phyloP scores from a whole-genome alignment of 2,329 filamentous ascomycete genomes.

The Allantophomopsis cytisporea region DNA sequence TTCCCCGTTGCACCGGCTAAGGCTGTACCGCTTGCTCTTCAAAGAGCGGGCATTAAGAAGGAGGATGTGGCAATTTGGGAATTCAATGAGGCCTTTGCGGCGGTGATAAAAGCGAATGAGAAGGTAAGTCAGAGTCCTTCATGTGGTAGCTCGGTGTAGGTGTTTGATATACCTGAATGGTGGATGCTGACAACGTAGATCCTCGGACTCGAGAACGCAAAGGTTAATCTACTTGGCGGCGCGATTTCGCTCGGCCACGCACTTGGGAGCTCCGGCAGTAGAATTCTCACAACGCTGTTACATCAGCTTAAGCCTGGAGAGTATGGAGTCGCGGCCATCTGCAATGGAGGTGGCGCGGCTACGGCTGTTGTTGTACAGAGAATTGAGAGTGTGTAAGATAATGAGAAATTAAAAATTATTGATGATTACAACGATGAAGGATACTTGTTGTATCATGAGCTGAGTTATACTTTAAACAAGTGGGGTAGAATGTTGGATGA shows the following conservation, averaged over 20 bases:
- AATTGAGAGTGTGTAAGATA: slow-evolving; percentile 32
- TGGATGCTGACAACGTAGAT: slow-evolving; percentile 6
- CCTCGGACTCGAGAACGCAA: slow-evolving; percentile 61
- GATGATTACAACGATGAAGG: too few relatives aligned
- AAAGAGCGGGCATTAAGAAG: slow-evolving; percentile 79
- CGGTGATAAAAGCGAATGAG: slow-evolving; percentile 87
- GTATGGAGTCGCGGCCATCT: slow-evolving; percentile 91
- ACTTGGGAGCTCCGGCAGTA: slow-evolving; percentile 81
- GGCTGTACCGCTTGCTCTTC: slow-evolving; percentile 79
- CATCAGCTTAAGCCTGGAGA: slow-evolving; percentile 87
- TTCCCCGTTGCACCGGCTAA: slow-evolving; percentile 89
- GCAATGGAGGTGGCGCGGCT: slow-evolving; percentile 89
- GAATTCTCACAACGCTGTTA: slow-evolving; percentile 79
- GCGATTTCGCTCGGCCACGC: slow-evolving; percentile 89
- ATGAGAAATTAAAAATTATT: neutral
- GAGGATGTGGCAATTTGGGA: slow-evolving; percentile 93
- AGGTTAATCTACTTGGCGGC: slow-evolving; percentile 78
- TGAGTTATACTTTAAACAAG: too few relatives aligned
- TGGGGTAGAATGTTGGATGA: too few relatives aligned
- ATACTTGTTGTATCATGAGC: too few relatives aligned
- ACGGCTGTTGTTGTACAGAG: slow-evolving; percentile 86
- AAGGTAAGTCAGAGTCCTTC: slow-evolving; percentile 39
- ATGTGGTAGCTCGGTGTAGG: too few relatives aligned
- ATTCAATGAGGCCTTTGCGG: slow-evolving; percentile 96
- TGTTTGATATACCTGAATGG: too few relatives aligned